Evolutionary conservation across 2,329 filamentous ascomycete species (phyloP).

Genomic region (Epichloe festucae): DNA sequence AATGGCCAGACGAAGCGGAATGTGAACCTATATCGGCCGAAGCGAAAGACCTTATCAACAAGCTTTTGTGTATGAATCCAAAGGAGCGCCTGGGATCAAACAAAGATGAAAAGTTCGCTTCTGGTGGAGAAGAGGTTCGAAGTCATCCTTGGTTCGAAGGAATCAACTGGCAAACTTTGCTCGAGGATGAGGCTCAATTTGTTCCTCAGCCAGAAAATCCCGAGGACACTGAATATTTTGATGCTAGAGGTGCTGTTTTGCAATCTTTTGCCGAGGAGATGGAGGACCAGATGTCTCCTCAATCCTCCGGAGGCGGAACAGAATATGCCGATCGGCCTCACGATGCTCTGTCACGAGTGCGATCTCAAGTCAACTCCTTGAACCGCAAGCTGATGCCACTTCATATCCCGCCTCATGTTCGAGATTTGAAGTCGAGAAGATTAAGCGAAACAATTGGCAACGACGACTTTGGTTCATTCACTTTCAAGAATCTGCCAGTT

Average conservation of each 20-base stretch:
- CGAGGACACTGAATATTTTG: conserved; percentile 97
- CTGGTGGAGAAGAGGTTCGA: conserved; percentile 83
- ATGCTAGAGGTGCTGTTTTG: conserved; percentile 77
- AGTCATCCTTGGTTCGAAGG: conserved; percentile 79
- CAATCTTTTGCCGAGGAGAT: conserved; percentile 90
- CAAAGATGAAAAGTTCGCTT: conserved; percentile 64
- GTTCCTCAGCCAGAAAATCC: conserved; percentile 85
- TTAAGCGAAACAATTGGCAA: conserved; percentile 79
- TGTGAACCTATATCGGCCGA: conserved; percentile 64
- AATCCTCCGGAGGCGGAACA: conserved; percentile 52
- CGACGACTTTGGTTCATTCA: conserved; percentile 93
- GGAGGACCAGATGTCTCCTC: conserved; percentile 73
- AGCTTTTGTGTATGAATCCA: conserved; percentile 74
- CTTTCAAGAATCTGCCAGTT: conserved; percentile 94
- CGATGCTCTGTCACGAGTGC: conserved; percentile 81
- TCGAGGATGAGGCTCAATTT: conserved; percentile 95
- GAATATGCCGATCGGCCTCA: conserved; percentile 85
- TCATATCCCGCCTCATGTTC: conserved; percentile 91
- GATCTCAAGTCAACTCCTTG: conserved; percentile 71
- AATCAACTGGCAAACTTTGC: conserved; percentile 76
- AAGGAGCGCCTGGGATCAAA: conserved; percentile 75
- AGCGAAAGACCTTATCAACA: conserved; percentile 90
- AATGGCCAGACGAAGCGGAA: conserved; percentile 79
- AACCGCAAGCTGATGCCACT: conserved; percentile 90
- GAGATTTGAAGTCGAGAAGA: conserved; percentile 75